Evolutionary conservation across 1,139 yeast species (phyloP).

Genomic region (Sugiyamaella xylanicola): DNA sequence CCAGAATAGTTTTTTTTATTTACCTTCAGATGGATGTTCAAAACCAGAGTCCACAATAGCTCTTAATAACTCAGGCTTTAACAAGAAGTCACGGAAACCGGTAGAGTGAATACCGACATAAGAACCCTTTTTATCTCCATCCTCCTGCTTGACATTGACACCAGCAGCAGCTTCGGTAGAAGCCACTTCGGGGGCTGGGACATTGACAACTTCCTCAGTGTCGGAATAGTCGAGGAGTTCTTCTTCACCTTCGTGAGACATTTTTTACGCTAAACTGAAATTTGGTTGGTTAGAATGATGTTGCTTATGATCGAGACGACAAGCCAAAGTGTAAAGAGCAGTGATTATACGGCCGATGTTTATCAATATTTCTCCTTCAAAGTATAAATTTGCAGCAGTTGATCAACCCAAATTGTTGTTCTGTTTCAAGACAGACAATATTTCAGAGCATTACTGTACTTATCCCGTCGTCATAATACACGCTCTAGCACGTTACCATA

Average conservation of each 20-base stretch:
- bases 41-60: conserved; percentile 99
- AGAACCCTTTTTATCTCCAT: conserved; percentile 89
- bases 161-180: conserved; percentile 35
- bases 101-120: conserved; percentile 98
- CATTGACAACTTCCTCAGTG: conserved; percentile 87
- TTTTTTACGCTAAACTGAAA: conserved; percentile 20
- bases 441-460: too few relatives aligned
- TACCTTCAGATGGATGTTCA: conserved; percentile 99
- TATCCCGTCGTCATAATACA: too few relatives aligned
- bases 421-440: too few relatives aligned
- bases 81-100: conserved; percentile 95
- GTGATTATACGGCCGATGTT: too few relatives aligned
- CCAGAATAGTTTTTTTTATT: too few relatives aligned
- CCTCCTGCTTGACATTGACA: conserved; percentile 46
- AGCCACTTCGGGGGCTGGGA: conserved; percentile 54
- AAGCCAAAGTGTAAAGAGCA: too few relatives aligned
- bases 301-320: too few relatives aligned
- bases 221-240: conserved; percentile 98
- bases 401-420: too few relatives aligned
- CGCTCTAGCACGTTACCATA: too few relatives aligned
- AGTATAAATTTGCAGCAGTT: too few relatives aligned
- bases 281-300: neutral
- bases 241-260: conserved; percentile 94
- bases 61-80: conserved; percentile 94
- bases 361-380: too few relatives aligned